Percentiles rank a stretch among this genome's conserved stretches.
phyloP scores from a whole-genome alignment of 1,139 yeast species.

The Taphrina pruni region DNA sequence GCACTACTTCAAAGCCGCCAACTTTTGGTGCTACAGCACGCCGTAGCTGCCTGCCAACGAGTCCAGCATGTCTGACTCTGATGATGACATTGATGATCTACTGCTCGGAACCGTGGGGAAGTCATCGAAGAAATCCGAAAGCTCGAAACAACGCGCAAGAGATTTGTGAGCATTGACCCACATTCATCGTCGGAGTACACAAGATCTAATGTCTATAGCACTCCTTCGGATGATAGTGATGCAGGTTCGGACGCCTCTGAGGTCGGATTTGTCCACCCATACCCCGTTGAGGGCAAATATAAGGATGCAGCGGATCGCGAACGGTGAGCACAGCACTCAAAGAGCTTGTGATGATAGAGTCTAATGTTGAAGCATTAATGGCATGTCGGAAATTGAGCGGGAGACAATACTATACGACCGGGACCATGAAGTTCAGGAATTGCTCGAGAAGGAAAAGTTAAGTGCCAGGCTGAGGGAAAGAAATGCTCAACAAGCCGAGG shows the following conservation, averaged over 20 bases:
- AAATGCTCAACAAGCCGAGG: conserved; percentile 45
- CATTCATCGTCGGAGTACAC: too few relatives aligned
- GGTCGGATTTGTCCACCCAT: conserved; percentile 61
- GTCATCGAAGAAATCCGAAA: conserved; percentile 28
- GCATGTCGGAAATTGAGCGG: conserved; percentile 87
- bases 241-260: conserved; percentile 48
- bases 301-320: conserved; percentile 80
- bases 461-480: conserved; percentile 77
- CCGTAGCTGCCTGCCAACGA: background rate
- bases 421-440: conserved; percentile 86
- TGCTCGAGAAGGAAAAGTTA: conserved; percentile 78
- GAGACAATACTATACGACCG: conserved; percentile 91
- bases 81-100: conserved; percentile 34
- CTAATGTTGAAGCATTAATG: conserved; percentile 56
- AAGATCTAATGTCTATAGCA: conserved; percentile 4
- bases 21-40: background rate
- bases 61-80: conserved; percentile 39
- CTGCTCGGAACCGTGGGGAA: conserved; percentile 35
- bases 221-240: conserved; percentile 47
- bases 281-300: conserved; percentile 91
- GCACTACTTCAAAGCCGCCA: background rate
- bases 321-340: conserved; percentile 46
- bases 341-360: background rate
- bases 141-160: conserved; percentile 16
- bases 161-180: conserved; percentile 14